Percentiles rank a stretch among this genome's conserved stretches.
Conservation (phyloP, 2,329 filamentous ascomycete genomes). For the Diplodia sapinea region DNA sequence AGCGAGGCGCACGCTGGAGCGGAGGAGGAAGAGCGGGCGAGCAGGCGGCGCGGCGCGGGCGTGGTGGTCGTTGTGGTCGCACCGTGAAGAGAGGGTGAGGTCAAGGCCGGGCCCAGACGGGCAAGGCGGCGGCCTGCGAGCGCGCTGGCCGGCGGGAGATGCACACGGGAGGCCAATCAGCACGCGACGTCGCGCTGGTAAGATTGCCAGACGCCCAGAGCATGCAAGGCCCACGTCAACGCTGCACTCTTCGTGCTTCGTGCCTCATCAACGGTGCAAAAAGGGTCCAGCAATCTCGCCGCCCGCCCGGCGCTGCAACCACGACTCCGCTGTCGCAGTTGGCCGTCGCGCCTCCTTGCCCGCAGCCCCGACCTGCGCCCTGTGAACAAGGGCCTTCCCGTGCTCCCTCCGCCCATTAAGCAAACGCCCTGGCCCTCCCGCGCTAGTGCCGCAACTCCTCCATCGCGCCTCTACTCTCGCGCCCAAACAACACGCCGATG, state of each 20-base stretch:
- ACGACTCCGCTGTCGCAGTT: constrained; percentile 6
- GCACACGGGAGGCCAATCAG: constrained; percentile 29
- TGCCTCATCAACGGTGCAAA: constrained; percentile 24
- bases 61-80: constrained; percentile 23
- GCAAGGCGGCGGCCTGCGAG: constrained; percentile 26
- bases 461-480: too few relatives aligned
- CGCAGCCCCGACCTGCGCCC: constrained; percentile 5
- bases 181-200: constrained; percentile 21
- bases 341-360: constrained; percentile 12
- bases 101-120: constrained; percentile 22
- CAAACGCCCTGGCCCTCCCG: constrained; percentile 23
- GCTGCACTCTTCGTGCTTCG: constrained; percentile 14
- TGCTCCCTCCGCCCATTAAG: constrained; percentile 15
- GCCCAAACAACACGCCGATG: constrained; percentile 22
- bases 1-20: constrained; percentile 8
- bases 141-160: constrained; percentile 29
- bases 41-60: constrained; percentile 14
- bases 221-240: constrained; percentile 12
- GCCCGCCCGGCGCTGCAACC: background rate
- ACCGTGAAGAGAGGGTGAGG: constrained; percentile 25
- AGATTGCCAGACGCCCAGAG: constrained; percentile 20
- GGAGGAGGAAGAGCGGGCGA: background rate
- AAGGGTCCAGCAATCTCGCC: constrained; percentile 18
- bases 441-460: constrained; percentile 15
- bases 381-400: constrained; percentile 11